A percentile compares a stretch with the other conserved stretches of the same genome.
Conservation (phyloP, 352 stramenopile species). For the Globisporangium okanoganense region DNA sequence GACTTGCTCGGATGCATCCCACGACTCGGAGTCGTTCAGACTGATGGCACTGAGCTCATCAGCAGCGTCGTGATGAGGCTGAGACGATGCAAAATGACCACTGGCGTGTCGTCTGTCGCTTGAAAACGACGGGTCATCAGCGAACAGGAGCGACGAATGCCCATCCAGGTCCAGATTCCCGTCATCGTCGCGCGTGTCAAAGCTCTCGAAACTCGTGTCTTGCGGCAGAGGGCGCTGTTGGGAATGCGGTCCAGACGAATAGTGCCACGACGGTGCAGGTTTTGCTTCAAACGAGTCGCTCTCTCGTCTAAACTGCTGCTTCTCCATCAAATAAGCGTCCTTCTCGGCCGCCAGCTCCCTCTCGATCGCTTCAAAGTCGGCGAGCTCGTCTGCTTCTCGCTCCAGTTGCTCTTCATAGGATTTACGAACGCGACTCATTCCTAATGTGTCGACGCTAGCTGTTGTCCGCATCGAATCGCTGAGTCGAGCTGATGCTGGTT, state of each 20-base stretch:
- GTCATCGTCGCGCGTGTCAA: conserved; percentile 6
- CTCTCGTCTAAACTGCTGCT: conserved; percentile 12
- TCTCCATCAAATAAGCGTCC: conserved; percentile 47
- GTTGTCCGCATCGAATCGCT: conserved; percentile 22
- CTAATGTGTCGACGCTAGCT: conserved; percentile 52
- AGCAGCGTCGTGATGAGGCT: conserved; percentile 3
- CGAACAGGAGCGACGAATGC: conserved; percentile 46
- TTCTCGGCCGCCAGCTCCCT: conserved; percentile 60
- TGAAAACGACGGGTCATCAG: conserved; percentile 10
- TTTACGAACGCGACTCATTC: conserved; percentile 45
- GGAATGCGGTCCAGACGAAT: conserved; percentile 1
- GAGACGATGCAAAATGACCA: conserved; percentile 16
- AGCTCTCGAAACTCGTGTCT: not conserved
- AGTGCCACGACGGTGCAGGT: conserved; percentile 1
- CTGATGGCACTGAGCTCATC: conserved; percentile 75
- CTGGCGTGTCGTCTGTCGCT: conserved; percentile 14
- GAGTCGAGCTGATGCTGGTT: not conserved
- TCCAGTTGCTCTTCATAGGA: conserved; percentile 55
- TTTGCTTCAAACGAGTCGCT: not conserved
- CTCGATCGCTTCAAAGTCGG: conserved; percentile 77
- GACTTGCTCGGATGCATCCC: conserved; percentile 45
- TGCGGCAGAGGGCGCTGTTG: not conserved
- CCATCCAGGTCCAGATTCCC: conserved; percentile 36
- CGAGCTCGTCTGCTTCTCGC: conserved; percentile 68
- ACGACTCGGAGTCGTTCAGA: conserved; percentile 77